Base-by-base conservation (phyloP, 1,139 yeast species). In the Sugiyamaella castrensis region DNA sequence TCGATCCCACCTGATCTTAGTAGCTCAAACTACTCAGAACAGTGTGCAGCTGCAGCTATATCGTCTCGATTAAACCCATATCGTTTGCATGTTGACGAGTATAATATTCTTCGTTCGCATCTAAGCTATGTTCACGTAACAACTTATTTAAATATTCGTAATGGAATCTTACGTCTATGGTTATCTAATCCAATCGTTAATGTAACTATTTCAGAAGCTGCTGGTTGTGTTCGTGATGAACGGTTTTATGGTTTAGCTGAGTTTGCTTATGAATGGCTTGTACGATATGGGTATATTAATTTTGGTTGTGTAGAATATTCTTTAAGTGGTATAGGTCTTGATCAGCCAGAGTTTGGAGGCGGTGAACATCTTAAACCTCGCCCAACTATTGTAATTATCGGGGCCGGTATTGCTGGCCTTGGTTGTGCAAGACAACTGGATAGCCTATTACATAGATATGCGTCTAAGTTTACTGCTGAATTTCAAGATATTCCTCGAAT, bases 401-500 rank as follows among this genome's bases (percentile, higher is more conserved):
- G 76, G 5, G 74, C 76, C 0, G 76, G 76, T 2, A 62, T 72
- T 19, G 68, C 76, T 6, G 76, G 76, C 4, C 62, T 72, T 9
- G 66, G 72, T 36, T 67, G 72, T 44, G 76, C 76, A 6, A 59
- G 76, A 4, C 76, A 72, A 54, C 60, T 72, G 1, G 72, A 69
- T 29, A 62, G 64, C 32, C 59, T 72, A 16, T 58, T 70, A 40
- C 57, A 63, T 35, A 60, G 69, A 28, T 70, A 71, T 47, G 63
- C 68, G 4, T 61, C 65, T 34, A 59, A 61, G 27, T 62, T 68
- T 43, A 29, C 43, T 34, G 53, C 59, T 7, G 71, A 69, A 34
- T 68, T 68, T 47, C 73, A 71, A 40, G 72, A 67, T 36, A 47
- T 68, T 8, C 76, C 76, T 1, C 65, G 71, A 8, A 65, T 72